These are phyloP conservation scores for Aspergillus sp. DNA, from an alignment of 2,329 filamentous ascomycete species.

Conservation along the genomic window DNA sequence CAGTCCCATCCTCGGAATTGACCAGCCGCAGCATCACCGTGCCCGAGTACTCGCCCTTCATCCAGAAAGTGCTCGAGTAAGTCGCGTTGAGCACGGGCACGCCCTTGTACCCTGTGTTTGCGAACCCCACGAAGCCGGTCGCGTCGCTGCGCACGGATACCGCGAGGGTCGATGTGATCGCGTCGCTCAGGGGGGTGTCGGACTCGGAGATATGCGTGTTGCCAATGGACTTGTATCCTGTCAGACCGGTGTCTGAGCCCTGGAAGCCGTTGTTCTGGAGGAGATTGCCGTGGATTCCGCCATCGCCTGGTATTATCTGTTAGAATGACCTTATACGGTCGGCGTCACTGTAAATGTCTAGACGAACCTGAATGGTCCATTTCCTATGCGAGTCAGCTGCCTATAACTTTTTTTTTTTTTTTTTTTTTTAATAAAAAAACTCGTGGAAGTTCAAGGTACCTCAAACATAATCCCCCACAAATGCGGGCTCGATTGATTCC, in stretches of 20 bases:
- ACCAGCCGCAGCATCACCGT: slow-evolving; percentile 26
- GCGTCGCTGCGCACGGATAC: slow-evolving; percentile 20
- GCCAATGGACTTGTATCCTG: slow-evolving; percentile 29
- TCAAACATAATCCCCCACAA: slow-evolving; percentile 35
- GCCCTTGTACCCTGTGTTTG: slow-evolving; percentile 45
- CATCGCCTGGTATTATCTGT: slow-evolving; percentile 27
- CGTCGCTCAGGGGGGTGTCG: slow-evolving; percentile 24
- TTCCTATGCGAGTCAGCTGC: slow-evolving; percentile 21
- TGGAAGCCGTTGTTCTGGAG: slow-evolving; percentile 38
- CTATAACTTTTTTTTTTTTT: too few species aligned
- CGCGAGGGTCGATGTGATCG: slow-evolving; percentile 29
- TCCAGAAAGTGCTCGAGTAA: slow-evolving; percentile 33
- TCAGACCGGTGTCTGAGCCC: slow-evolving; percentile 24
- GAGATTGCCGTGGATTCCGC: slow-evolving; percentile 34
- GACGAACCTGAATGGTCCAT: slow-evolving; percentile 36
- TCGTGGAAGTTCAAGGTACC: slow-evolving; percentile 13
- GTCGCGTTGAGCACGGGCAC: slow-evolving; percentile 27
- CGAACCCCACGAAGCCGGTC: slow-evolving; percentile 37
- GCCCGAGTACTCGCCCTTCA: slow-evolving; percentile 30
- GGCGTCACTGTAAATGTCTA: background rate
- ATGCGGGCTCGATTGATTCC: slow-evolving; percentile 32
- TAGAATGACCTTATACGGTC: background rate
- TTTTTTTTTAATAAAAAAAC: too few species aligned
- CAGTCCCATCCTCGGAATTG: slow-evolving; percentile 21
- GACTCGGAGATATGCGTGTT: slow-evolving; percentile 27